Evolutionary conservation across 2,329 filamentous ascomycete species (phyloP), one percentile per base, ranked within the genome.

Genomic region (Colletotrichum nymphaeae): DNA sequence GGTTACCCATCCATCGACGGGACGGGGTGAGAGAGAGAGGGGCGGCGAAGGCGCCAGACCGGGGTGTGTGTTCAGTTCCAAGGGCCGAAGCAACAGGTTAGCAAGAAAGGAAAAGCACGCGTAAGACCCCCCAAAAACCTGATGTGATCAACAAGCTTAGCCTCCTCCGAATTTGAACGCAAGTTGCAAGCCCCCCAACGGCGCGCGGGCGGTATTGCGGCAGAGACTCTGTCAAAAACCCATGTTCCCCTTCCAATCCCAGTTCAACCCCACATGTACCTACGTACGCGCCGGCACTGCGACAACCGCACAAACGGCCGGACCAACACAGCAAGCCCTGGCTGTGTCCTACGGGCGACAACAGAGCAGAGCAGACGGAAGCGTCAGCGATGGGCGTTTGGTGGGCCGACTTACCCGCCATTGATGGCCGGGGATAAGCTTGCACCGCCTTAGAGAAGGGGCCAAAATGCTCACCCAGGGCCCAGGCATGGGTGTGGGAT

Each of bases 221-320:
- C n/a, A 30, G 37, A n/a, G 42, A 49, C 4, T 49, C 19, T 42
- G 5, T 42, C 16, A 4, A 19, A 49, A 49, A 22, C 42, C 42
- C 42, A 49, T 49, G 42, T 49, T 22, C 42, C 42, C 42, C 42
- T 49, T 49, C 42, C 1, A 19, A n/a, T 49, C 42, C 42, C 19
- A n/a, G 37, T 1, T 49, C 42, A 22, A 19, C 42, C 30, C 42
- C 42, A 49, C 42, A n/a, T 49, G 42, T 22, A 42, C 37, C 14
- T 42, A 42, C 37, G 37, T 49, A 49, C 19, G 42, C 14, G 42
- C 32, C 65, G 70, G 66, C 59, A 69, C 28, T 72, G 65, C 66
- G 60, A 30, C 62, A 37, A 22, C 19, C 28, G 26, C 12, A 11
- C n/a, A 53, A 9, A 14, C 30, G 52, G 28, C 28, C 14, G 24